phyloP scores from a whole-genome alignment of 1,284 basidiomycete species.

The Mycosarcoma mackinlayi region DNA sequence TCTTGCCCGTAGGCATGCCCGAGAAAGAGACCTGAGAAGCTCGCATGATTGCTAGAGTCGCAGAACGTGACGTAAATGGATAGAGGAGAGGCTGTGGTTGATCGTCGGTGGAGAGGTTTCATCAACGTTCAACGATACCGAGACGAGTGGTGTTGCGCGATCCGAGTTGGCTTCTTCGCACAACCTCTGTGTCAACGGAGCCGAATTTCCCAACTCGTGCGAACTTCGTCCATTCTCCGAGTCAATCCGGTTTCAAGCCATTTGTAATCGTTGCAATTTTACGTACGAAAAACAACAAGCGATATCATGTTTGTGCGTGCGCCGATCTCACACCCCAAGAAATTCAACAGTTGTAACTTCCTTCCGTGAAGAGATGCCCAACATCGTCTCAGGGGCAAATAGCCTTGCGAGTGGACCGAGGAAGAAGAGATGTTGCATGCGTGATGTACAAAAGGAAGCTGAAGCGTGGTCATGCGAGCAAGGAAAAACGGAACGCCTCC shows the following conservation, averaged over 20 bases:
- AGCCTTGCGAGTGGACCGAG: background rate
- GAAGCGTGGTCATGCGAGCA: background rate
- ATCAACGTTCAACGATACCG: background rate
- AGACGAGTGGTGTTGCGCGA: background rate
- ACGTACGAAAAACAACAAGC: conserved; percentile 9
- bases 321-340: background rate
- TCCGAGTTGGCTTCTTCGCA: conserved; percentile 22
- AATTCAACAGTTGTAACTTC: background rate
- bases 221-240: conserved; percentile 2
- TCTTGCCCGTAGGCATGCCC: conserved; percentile 64
- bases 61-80: conserved; percentile 7
- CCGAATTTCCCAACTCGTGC: conserved; percentile 1
- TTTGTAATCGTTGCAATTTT: conserved; percentile 1
- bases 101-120: conserved; percentile 4
- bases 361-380: background rate
- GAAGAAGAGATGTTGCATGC: conserved; percentile 18
- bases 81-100: conserved; percentile 6
- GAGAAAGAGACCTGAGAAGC: conserved; percentile 52
- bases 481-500: background rate
- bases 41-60: conserved; percentile 28
- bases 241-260: conserved; percentile 5
- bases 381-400: background rate
- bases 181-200: background rate
- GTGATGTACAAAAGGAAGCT: conserved; percentile 16
- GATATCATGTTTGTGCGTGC: too few species aligned